These are phyloP conservation scores for Solanum sitiens DNA, from an alignment of 257 asterid species.

Conservation along the genomic window DNA sequence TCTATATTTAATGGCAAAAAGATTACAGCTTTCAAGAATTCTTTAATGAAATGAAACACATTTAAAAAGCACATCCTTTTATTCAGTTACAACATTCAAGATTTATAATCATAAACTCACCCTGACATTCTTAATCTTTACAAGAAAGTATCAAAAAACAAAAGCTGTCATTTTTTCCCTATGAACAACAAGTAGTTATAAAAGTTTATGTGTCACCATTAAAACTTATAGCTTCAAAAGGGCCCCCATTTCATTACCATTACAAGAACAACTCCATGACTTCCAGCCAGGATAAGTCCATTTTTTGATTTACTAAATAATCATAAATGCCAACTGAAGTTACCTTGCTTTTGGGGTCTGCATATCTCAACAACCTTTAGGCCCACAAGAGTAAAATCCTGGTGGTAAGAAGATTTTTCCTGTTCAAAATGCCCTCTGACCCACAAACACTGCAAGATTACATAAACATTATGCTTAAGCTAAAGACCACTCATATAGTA, in stretches of 20 bases:
- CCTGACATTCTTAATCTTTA: neutral
- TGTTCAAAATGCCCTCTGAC: constrained; percentile 19
- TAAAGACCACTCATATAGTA: constrained; percentile 8
- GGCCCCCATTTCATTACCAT: neutral
- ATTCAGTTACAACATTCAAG: neutral
- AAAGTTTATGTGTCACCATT: neutral
- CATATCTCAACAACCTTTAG: constrained; percentile 41
- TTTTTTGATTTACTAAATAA: neutral
- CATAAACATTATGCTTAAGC: constrained; percentile 23
- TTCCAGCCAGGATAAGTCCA: neutral
- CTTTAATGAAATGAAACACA: neutral
- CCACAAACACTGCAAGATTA: constrained; percentile 48
- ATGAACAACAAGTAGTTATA: neutral
- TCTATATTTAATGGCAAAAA: neutral
- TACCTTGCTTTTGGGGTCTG: constrained; percentile 91
- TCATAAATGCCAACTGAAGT: constrained; percentile 7
- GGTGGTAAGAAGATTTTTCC: neutral
- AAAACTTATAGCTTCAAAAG: neutral
- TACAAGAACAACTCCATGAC: neutral
- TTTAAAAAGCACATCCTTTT: neutral
- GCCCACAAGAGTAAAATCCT: constrained; percentile 16
- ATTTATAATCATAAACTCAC: neutral
- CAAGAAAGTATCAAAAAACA: neutral
- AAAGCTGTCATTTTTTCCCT: neutral
- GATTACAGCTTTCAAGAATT: neutral